Percentiles rank a stretch among this genome's conserved stretches.
Evolutionary conservation across 2,329 filamentous ascomycete genomes (phyloP).

Genomic region (Phialemonium atrogriseum): DNA sequence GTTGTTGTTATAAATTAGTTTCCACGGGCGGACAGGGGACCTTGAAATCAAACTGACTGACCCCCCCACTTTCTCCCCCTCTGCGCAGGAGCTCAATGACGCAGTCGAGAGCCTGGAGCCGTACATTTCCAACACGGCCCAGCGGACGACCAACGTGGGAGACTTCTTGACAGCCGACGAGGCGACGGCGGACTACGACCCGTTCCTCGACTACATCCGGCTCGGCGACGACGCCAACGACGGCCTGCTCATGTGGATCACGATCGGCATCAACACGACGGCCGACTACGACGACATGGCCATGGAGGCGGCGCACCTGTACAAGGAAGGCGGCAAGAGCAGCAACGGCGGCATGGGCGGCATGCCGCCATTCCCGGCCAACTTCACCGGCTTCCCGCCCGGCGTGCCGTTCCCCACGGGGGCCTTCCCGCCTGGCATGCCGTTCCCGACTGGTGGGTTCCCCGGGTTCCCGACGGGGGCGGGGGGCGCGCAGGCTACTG

Average conservation of each 20-base stretch:
- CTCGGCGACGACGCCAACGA: slow-evolving; percentile 42
- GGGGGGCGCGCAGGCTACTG: not conserved
- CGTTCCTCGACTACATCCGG: slow-evolving; percentile 47
- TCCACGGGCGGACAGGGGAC: too few species aligned
- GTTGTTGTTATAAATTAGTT: too few species aligned
- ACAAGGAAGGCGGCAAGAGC: slow-evolving; percentile 11
- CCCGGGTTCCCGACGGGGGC: not conserved
- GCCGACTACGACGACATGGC: slow-evolving; percentile 14
- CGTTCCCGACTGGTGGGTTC: slow-evolving; percentile 1
- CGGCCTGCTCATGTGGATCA: slow-evolving; percentile 43
- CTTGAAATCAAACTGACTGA: too few species aligned
- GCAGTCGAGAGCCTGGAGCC: slow-evolving; percentile 38
- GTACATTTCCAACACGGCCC: slow-evolving; percentile 29
- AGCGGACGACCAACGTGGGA: slow-evolving; percentile 37
- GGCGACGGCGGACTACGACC: slow-evolving; percentile 21
- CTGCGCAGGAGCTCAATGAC: slow-evolving; percentile 38
- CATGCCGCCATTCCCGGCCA: slow-evolving; percentile 1
- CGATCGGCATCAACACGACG: slow-evolving; percentile 35
- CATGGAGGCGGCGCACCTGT: slow-evolving; percentile 11
- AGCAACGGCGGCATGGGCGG: not conserved
- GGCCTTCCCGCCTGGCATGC: not conserved
- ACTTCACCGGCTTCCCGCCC: not conserved
- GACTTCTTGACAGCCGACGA: slow-evolving; percentile 38
- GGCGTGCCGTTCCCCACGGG: slow-evolving; percentile 3
- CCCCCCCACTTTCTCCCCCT: too few species aligned